Conservation (phyloP, 495 filamentous ascomycete species). For the Podospora tetraspora region DNA sequence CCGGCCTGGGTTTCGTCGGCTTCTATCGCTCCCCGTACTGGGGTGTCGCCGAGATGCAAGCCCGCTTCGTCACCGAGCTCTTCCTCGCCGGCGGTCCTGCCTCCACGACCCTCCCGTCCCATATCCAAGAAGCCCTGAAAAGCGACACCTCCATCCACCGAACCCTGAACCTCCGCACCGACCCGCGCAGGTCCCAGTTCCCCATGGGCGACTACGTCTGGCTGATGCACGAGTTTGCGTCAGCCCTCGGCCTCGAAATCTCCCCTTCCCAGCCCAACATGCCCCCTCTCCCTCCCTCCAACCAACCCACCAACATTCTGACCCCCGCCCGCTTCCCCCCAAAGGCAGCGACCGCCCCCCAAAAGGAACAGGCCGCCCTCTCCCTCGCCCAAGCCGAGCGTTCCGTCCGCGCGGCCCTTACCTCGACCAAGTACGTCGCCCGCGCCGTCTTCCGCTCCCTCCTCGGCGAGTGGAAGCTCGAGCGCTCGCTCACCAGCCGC, state of each 20-base stretch:
- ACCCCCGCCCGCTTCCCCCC: constrained; percentile 41
- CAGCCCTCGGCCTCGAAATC: constrained; percentile 44
- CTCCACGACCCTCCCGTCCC: constrained; percentile 20
- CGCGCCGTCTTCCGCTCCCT: constrained; percentile 67
- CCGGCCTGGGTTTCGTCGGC: constrained; percentile 72
- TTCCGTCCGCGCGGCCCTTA: constrained; percentile 32
- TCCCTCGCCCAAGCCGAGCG: constrained; percentile 33
- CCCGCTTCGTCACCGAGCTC: constrained; percentile 53
- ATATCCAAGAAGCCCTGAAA: constrained; percentile 27
- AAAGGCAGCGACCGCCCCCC: constrained; percentile 13
- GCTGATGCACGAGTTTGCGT: constrained; percentile 65
- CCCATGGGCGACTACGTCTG: constrained; percentile 79
- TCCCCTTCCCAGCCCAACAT: constrained; percentile 20
- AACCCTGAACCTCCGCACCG: constrained; percentile 39
- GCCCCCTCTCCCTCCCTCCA: constrained; percentile 31
- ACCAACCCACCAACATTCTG: constrained; percentile 40
- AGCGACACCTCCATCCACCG: constrained; percentile 41
- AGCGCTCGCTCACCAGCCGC: constrained; percentile 42
- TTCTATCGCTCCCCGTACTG: constrained; percentile 85
- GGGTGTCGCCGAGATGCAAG: constrained; percentile 84
- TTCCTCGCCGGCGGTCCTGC: constrained; percentile 32
- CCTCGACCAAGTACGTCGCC: constrained; percentile 44
- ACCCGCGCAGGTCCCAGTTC: constrained; percentile 56
- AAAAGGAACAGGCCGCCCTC: constrained; percentile 21
- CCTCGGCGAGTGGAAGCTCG: constrained; percentile 65